These are phyloP conservation scores for Geranium brycei DNA, from an alignment of 345 rosid species.

Conservation along the genomic window DNA sequence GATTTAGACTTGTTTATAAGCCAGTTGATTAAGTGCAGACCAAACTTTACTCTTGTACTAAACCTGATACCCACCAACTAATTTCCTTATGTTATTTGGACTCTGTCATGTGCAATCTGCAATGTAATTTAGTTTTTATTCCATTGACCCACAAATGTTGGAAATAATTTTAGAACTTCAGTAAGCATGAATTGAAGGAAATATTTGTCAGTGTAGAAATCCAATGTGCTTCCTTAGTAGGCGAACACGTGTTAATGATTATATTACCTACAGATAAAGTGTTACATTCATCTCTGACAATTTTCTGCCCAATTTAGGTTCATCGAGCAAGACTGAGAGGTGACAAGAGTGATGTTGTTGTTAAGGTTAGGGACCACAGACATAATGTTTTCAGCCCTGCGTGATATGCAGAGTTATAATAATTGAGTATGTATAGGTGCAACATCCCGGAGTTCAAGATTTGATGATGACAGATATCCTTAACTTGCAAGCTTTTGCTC, in stretches of 20 bases:
- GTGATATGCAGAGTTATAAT: slow-evolving; percentile 12
- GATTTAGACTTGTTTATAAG: no score
- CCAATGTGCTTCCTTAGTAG: no score
- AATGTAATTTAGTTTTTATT: no score
- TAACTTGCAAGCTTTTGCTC: slow-evolving; percentile 83
- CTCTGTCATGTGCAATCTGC: no score
- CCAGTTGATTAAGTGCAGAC: no score
- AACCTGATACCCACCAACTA: no score
- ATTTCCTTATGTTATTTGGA: no score
- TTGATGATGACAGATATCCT: slow-evolving; percentile 94
- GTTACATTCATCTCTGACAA: neutral
- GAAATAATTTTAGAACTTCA: no score
- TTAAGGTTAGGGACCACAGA: slow-evolving; percentile 48
- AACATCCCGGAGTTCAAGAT: slow-evolving; percentile 80
- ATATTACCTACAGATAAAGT: neutral
- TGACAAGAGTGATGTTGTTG: slow-evolving; percentile 56
- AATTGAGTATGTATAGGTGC: slow-evolving; percentile 43
- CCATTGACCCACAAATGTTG: no score
- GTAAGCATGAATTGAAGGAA: no score
- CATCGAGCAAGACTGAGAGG: slow-evolving; percentile 80
- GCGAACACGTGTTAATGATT: neutral
- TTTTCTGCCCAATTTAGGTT: slow-evolving; percentile 36
- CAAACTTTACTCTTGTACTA: no score
- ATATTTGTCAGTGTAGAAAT: no score
- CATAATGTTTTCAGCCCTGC: slow-evolving; percentile 8